phyloP scores from a whole-genome alignment of 1,139 yeast species.

The Protomyces pachydermus region DNA sequence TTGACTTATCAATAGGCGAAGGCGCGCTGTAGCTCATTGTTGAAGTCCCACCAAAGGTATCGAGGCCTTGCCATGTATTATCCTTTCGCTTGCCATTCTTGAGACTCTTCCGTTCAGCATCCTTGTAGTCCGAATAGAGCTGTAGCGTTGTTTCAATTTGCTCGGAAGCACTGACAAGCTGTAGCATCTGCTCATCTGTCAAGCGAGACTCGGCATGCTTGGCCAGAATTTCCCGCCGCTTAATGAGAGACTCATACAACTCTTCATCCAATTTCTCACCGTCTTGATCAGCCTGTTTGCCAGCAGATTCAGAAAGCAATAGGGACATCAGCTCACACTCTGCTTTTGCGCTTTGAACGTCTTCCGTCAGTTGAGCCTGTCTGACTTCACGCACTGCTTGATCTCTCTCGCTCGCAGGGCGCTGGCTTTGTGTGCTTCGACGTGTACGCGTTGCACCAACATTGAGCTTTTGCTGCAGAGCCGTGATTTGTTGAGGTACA shows the following conservation, averaged over 20 bases:
- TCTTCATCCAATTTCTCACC: conserved; percentile 4
- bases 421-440: neutral
- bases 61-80: neutral
- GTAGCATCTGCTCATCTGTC: conserved; percentile 7
- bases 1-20: neutral
- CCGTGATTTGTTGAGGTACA: conserved; percentile 15
- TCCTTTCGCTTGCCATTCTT: neutral
- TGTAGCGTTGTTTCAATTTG: conserved; percentile 4
- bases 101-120: neutral
- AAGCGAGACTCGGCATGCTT: conserved; percentile 4
- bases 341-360: conserved; percentile 7
- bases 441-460: conserved; percentile 7
- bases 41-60: neutral
- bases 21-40: neutral
- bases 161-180: conserved; percentile 8
- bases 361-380: conserved; percentile 12
- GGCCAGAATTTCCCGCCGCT: conserved; percentile 8
- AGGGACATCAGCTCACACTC: conserved; percentile 17
- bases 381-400: conserved; percentile 8
- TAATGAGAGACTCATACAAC: conserved; percentile 1
- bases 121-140: neutral
- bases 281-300: neutral
- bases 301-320: neutral
- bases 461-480: conserved; percentile 1
- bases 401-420: neutral